These are phyloP conservation scores for Phalaenopsis hybrid DNA, from an alignment of 116 monocot genomes.

Conservation along the genomic window DNA sequence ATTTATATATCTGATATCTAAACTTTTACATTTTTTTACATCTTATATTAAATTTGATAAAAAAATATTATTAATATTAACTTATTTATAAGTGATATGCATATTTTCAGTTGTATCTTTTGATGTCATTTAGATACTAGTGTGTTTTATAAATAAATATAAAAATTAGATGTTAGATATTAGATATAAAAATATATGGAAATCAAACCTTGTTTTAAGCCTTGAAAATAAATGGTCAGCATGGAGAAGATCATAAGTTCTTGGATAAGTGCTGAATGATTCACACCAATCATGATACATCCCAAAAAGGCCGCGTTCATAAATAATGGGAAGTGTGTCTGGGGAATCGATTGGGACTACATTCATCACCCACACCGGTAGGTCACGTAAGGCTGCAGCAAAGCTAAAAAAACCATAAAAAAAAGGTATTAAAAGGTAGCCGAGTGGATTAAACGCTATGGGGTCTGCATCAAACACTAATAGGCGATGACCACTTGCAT, in stretches of 20 bases:
- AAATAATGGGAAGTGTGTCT: constrained; percentile 50
- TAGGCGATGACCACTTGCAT: too few species aligned
- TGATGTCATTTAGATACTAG: too few species aligned
- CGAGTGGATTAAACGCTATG: not conserved
- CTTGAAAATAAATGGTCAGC: constrained; percentile 43
- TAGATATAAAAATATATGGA: not conserved
- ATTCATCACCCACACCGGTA: constrained; percentile 55
- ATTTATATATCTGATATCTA: too few species aligned
- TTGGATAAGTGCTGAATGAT: constrained; percentile 43
- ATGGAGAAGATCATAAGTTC: constrained; percentile 51
- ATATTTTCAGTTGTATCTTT: too few species aligned
- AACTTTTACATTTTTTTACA: too few species aligned
- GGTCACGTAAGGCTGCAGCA: constrained; percentile 37
- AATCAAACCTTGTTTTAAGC: constrained; percentile 27
- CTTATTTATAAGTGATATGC: too few species aligned
- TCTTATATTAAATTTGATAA: too few species aligned
- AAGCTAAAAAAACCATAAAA: constrained; percentile 20
- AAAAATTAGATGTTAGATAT: too few species aligned
- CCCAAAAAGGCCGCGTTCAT: constrained; percentile 51
- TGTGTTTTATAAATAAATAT: too few species aligned
- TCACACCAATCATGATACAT: constrained; percentile 55
- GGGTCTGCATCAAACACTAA: too few species aligned
- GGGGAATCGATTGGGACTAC: constrained; percentile 44
- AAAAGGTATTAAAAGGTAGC: not conserved
- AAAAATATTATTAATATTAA: too few species aligned